phyloP scores from a whole-genome alignment of 1,284 basidiomycete species.

The Agroathelia rolfsii region DNA sequence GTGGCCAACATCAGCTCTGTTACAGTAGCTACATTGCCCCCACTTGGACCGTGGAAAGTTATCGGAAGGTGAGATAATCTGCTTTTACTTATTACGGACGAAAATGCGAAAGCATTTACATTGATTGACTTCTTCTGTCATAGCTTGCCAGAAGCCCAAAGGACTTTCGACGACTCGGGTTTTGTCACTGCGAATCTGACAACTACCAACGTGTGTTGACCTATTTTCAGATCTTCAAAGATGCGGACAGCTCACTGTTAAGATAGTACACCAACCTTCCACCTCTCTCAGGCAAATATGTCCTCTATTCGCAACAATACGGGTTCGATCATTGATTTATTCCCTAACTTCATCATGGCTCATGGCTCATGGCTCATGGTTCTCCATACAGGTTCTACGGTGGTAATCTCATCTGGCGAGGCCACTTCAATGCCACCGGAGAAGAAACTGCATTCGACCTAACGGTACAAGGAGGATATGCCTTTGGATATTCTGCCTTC shows the following conservation, averaged over 20 bases:
- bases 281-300: constrained; percentile 27
- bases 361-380: no score
- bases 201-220: constrained; percentile 30
- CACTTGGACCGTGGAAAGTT: constrained; percentile 31
- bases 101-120: no score
- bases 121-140: no score
- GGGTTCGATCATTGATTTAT: constrained; percentile 22
- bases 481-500: constrained; percentile 41
- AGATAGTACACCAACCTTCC: constrained; percentile 37
- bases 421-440: constrained; percentile 37
- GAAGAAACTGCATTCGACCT: constrained; percentile 32
- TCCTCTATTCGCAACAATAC: constrained; percentile 44
- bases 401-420: constrained; percentile 40
- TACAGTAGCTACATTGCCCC: constrained; percentile 22
- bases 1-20: constrained; percentile 16
- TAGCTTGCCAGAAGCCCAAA: constrained; percentile 37
- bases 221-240: background rate
- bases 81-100: background rate
- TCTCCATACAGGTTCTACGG: constrained; percentile 31
- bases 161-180: constrained; percentile 33
- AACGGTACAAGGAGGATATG: constrained; percentile 38
- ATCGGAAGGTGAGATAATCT: background rate
- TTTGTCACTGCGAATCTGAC: constrained; percentile 31
- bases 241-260: constrained; percentile 1
- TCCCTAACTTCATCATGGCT: background rate